Percentiles rank a stretch among this genome's conserved stretches.
These are phyloP conservation scores for Lipomyces kockii DNA, from an alignment of 805 yeast species.

Conservation along the genomic window DNA sequence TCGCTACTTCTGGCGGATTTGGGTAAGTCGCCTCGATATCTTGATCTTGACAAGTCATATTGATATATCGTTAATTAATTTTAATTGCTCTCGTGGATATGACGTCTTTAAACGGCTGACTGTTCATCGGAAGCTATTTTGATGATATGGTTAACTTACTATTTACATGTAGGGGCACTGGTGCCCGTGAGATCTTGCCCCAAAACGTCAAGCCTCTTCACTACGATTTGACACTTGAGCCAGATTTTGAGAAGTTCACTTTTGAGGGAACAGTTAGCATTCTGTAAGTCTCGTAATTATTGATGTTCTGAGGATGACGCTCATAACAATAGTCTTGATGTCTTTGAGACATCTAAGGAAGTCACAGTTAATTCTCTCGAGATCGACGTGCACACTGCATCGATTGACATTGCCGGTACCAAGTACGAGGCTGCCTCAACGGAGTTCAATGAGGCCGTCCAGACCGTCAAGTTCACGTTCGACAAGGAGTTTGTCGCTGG, in stretches of 20 bases:
- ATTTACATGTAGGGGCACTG: constrained; percentile 21
- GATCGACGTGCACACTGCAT: constrained; percentile 58
- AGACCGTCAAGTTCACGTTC: constrained; percentile 66
- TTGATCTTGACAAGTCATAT: background rate
- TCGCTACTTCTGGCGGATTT: constrained; percentile 27
- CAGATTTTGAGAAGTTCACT: constrained; percentile 55
- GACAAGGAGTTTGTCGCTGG: constrained; percentile 47
- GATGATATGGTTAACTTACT: background rate
- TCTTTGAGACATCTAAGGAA: constrained; percentile 50
- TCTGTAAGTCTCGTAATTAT: constrained; percentile 49
- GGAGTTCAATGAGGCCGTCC: constrained; percentile 56
- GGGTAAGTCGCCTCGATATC: constrained; percentile 3
- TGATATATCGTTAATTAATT: background rate
- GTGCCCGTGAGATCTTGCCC: constrained; percentile 57
- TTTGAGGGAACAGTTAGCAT: constrained; percentile 57
- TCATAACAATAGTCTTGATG: constrained; percentile 45
- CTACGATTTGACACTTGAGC: constrained; percentile 71
- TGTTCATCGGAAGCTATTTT: background rate
- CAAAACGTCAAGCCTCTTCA: constrained; percentile 70
- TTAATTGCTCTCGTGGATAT: background rate
- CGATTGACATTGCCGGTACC: constrained; percentile 42
- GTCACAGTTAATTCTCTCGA: constrained; percentile 67
- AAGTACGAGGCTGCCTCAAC: constrained; percentile 41
- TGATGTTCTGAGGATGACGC: background rate
- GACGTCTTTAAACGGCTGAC: background rate